Evolutionary conservation across 352 stramenopile species (phyloP).

Genomic region (Saprolegnia parasitica): DNA sequence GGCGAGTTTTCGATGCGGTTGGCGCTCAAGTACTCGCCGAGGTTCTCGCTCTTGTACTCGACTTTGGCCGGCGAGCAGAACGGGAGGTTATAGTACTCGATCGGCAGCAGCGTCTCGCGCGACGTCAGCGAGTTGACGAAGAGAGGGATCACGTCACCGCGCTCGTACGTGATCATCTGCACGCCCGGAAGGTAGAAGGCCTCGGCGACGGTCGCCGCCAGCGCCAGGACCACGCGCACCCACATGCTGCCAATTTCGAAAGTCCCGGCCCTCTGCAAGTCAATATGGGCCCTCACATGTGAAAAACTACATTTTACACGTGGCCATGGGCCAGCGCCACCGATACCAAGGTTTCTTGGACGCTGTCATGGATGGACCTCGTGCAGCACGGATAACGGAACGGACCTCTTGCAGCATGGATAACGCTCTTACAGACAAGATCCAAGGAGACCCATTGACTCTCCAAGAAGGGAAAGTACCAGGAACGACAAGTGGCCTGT

Average conservation of each 20-base stretch:
- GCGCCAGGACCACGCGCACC: not conserved
- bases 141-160: constrained; percentile 78
- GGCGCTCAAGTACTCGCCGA: constrained; percentile 98
- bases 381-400: no score
- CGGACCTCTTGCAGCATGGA: no score
- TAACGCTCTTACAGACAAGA: no score
- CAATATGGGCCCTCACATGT: no score
- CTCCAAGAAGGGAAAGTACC: no score
- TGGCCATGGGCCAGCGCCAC: no score
- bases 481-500: no score
- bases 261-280: not conserved
- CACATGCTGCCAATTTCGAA: constrained; percentile 15
- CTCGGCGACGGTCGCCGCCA: constrained; percentile 8
- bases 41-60: constrained; percentile 97
- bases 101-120: constrained; percentile 92
- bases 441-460: no score
- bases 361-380: no score
- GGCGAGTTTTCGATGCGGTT: constrained; percentile 99
- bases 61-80: constrained; percentile 91
- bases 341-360: no score
- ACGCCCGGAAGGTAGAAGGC: constrained; percentile 79
- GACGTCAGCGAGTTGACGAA: constrained; percentile 95
- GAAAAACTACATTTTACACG: no score
- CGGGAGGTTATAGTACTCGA: constrained; percentile 97
- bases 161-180: constrained; percentile 86